A percentile compares a stretch with the other conserved stretches of the same genome.
Evolutionary conservation across 1,284 basidiomycete species (phyloP).

Genomic region (Schizophyllum commune): DNA sequence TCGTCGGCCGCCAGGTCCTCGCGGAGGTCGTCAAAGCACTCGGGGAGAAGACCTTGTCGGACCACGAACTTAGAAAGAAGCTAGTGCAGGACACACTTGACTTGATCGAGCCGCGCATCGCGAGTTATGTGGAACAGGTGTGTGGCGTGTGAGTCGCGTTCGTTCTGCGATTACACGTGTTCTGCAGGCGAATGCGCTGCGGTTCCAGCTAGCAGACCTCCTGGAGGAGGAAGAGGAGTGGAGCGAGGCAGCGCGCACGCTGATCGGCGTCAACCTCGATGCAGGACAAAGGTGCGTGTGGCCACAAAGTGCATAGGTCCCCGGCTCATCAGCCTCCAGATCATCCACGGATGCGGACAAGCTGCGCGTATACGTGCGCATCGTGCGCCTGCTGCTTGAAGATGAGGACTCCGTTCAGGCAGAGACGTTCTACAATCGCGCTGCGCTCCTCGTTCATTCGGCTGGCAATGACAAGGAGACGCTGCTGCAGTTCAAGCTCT

Average conservation of each 20-base stretch:
- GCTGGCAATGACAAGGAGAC: conserved; percentile 65
- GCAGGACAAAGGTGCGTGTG: conserved; percentile 71
- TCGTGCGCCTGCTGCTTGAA: conserved; percentile 91
- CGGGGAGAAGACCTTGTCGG: conserved; percentile 43
- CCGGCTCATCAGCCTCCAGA: conserved; percentile 27
- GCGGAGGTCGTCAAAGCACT: conserved; percentile 72
- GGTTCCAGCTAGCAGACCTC: conserved; percentile 83
- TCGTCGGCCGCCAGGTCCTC: conserved; percentile 80
- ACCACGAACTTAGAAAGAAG: conserved; percentile 52
- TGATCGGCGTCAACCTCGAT: conserved; percentile 89
- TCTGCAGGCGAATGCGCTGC: conserved; percentile 68
- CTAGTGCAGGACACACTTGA: conserved; percentile 69
- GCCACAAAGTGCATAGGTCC: neutral
- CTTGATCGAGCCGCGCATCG: conserved; percentile 66
- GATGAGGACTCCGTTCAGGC: conserved; percentile 92
- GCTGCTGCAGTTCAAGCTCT: conserved; percentile 77
- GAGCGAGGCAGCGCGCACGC: conserved; percentile 83
- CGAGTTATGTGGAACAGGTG: conserved; percentile 94
- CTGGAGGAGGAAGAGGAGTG: conserved; percentile 91
- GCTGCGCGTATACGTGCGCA: conserved; percentile 86
- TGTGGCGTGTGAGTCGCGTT: conserved; percentile 17
- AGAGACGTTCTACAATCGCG: conserved; percentile 94
- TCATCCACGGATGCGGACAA: conserved; percentile 79
- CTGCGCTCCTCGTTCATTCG: conserved; percentile 81
- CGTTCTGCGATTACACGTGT: conserved; percentile 1